A percentile compares a stretch with the other conserved stretches of the same genome.
Evolutionary conservation across 2,329 filamentous ascomycete genomes (phyloP).

Genomic region (Pseudogymnoascus sp.): DNA sequence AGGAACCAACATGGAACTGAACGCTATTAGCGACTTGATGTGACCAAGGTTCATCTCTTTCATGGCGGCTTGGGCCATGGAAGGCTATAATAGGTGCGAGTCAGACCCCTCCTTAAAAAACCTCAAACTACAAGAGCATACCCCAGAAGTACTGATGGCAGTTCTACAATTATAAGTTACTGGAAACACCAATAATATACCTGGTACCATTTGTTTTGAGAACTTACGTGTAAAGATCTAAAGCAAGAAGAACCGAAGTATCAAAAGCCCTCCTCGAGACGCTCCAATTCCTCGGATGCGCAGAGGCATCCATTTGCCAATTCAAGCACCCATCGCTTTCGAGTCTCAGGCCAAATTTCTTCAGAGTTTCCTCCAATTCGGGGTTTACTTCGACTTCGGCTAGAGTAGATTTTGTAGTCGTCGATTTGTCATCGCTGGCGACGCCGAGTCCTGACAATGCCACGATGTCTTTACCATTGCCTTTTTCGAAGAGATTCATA

Average conservation of each 20-base stretch:
- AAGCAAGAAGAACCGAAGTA: slow-evolving; percentile 13
- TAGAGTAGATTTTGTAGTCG: background rate
- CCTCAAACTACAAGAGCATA: background rate
- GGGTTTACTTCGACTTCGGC: background rate
- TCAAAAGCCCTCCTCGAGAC: slow-evolving; percentile 17
- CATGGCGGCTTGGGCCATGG: slow-evolving; percentile 16
- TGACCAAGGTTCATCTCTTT: slow-evolving; percentile 15
- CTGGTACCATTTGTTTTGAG: background rate
- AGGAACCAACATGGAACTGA: slow-evolving; percentile 10
- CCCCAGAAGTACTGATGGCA: slow-evolving; percentile 18
- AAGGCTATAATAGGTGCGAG: slow-evolving; percentile 12
- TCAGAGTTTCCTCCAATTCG: background rate
- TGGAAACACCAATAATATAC: background rate
- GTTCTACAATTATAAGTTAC: slow-evolving; percentile 9
- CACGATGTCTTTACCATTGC: background rate
- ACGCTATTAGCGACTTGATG: slow-evolving; percentile 19
- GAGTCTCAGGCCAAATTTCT: background rate
- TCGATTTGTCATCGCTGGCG: background rate
- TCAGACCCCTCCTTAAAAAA: background rate
- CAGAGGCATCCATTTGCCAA: background rate
- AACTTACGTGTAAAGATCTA: slow-evolving; percentile 21
- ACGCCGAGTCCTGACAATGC: background rate
- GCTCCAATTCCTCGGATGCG: slow-evolving; percentile 18
- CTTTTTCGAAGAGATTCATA: background rate
- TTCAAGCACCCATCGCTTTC: background rate